Evolutionary conservation across 116 monocot genomes (phyloP), one percentile per base, ranked within the genome.

Genomic region (Trichopus zeylanicus): DNA sequence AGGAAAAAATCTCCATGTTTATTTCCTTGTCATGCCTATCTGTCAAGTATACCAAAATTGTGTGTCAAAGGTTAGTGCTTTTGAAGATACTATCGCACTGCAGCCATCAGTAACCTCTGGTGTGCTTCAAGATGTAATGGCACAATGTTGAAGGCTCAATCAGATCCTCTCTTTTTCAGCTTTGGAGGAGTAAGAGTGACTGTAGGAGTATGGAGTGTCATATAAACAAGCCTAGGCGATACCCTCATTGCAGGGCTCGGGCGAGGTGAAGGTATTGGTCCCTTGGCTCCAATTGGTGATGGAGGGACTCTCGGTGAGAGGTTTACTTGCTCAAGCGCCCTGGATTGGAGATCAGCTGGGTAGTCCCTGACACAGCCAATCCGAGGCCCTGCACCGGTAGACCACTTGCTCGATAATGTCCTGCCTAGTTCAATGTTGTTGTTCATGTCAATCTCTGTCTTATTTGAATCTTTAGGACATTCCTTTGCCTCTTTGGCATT

Each of bases 331-430:
- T 89, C 85, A 18, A 89, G 65, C 12, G 85, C 89, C 57, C 67
- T 70, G 60, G 47, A 81, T 57, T 85, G 89, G 4, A 89, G 78
- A 55, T 89, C 75, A 1, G 62, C 26, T 0, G 89, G 89, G 48
- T 84, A 84, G 33, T 89, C 85, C 48, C 85, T 75, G 34, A 89
- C 78, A 25, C 78, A 84, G 20, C 81, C 74, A 26, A 89, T 89
- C 31, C 89, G 78, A 58, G 89, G 78, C 15, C 89, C 89, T 2
- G 69, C 64, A 0, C 89, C 89, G 12, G 75, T 73, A 21, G 68
- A 73, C 89, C 89, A 89, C 51, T 78, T 65, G 64, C 81, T 70
- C 2, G 69, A 55, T 30, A 65, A 13, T 25, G 55, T 49, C 15
- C 46, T 62, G 28, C 28, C 26, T 0, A 55, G 48, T 31, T 62